Percentiles rank a stretch among this genome's conserved stretches.
Conservation (phyloP, 2,329 filamentous ascomycete genomes). For the Fusarium scirpi region DNA sequence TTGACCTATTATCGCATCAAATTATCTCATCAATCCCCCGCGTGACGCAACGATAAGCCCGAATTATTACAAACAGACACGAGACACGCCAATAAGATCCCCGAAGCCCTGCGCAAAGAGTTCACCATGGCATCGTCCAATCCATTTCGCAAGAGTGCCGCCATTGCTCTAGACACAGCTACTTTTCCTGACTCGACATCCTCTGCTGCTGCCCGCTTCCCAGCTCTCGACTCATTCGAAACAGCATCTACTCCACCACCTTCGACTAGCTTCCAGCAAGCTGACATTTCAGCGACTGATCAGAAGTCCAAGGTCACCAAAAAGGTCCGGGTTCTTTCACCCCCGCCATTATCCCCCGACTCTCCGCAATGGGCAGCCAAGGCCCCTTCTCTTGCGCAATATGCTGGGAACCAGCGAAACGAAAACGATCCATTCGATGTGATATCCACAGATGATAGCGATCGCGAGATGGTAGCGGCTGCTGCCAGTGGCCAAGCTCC, state of each 20-base stretch:
- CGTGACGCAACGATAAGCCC: slow-evolving; percentile 25
- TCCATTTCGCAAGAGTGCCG: slow-evolving; percentile 63
- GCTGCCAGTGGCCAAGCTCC: slow-evolving; percentile 44
- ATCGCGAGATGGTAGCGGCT: slow-evolving; percentile 42
- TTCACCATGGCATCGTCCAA: slow-evolving; percentile 57
- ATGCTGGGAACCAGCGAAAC: slow-evolving; percentile 42
- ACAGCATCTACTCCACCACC: slow-evolving; percentile 46
- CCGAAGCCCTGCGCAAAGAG: slow-evolving; percentile 11
- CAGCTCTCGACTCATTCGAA: slow-evolving; percentile 49
- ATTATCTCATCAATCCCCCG: slow-evolving; percentile 22
- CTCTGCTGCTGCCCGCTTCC: slow-evolving; percentile 36
- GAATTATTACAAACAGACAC: slow-evolving; percentile 23
- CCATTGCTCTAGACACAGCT: slow-evolving; percentile 38
- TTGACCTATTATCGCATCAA: slow-evolving; percentile 40
- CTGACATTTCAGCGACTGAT: slow-evolving; percentile 51
- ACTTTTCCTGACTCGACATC: slow-evolving; percentile 20
- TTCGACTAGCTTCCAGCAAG: slow-evolving; percentile 43
- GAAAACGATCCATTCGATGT: slow-evolving; percentile 52
- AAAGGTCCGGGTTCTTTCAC: slow-evolving; percentile 75
- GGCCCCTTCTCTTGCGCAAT: slow-evolving; percentile 48
- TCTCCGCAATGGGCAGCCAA: slow-evolving; percentile 55
- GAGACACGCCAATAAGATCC: slow-evolving; percentile 21
- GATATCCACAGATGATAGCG: slow-evolving; percentile 47
- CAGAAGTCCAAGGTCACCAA: slow-evolving; percentile 68
- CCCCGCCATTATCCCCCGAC: slow-evolving; percentile 70